Conservation (phyloP, 495 filamentous ascomycete species). For the Articulospora tetracladia region DNA sequence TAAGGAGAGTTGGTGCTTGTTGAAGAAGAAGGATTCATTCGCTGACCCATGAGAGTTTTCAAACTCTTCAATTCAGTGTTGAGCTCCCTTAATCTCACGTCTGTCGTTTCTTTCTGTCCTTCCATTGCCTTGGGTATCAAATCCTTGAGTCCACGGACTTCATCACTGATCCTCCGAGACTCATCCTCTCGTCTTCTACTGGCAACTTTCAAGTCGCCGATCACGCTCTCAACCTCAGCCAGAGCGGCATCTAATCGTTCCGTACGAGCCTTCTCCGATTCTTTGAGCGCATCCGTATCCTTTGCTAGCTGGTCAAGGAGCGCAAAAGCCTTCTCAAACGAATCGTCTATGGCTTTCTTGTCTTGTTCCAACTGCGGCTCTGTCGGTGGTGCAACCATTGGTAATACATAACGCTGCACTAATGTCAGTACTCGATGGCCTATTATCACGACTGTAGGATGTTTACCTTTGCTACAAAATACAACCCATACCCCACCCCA, state of each 20-base stretch:
- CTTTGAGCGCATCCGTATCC: conserved; percentile 84
- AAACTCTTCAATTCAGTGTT: conserved; percentile 87
- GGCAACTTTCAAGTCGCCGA: conserved; percentile 74
- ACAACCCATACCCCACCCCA: conserved; percentile 83
- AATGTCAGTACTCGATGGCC: conserved; percentile 16
- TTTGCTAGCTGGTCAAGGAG: conserved; percentile 87
- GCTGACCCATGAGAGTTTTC: conserved; percentile 80
- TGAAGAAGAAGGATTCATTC: conserved; percentile 55
- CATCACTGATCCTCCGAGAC: conserved; percentile 76
- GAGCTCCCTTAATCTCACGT: conserved; percentile 77
- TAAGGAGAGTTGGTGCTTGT: conserved; percentile 24
- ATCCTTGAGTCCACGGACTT: conserved; percentile 76
- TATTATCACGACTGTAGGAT: neutral
- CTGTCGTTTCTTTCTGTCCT: conserved; percentile 78
- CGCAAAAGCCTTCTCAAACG: conserved; percentile 86
- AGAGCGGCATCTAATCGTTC: conserved; percentile 80
- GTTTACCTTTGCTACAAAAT: conserved; percentile 74
- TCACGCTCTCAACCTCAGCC: conserved; percentile 76
- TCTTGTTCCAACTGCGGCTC: conserved; percentile 89
- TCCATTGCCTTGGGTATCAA: conserved; percentile 84
- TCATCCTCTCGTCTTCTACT: conserved; percentile 81
- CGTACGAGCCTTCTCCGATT: conserved; percentile 77
- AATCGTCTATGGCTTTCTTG: conserved; percentile 85
- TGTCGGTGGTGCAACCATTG: conserved; percentile 89
- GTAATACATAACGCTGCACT: conserved; percentile 77